Percentiles rank a stretch among this genome's conserved stretches.
Evolutionary conservation across 345 rosid species (phyloP).

Genomic region (Melaleuca quinquenervia): DNA sequence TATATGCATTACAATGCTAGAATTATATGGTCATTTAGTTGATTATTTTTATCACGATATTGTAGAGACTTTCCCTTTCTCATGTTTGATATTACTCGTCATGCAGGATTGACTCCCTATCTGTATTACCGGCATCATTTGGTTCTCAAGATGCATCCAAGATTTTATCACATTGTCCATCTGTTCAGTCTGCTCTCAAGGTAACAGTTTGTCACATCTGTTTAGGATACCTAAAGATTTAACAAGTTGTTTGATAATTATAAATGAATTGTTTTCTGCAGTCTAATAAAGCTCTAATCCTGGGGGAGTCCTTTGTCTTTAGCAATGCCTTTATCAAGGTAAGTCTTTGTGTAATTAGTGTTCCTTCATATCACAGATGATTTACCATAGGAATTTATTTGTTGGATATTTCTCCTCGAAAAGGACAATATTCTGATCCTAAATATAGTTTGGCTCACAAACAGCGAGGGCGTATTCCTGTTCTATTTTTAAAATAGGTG

Average conservation of each 20-base stretch:
- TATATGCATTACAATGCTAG: not conserved
- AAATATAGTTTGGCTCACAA: not conserved
- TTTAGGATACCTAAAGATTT: not conserved
- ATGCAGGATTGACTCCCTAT: conserved; percentile 86
- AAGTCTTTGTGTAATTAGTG: not conserved
- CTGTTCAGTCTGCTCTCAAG: conserved; percentile 68
- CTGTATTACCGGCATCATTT: conserved; percentile 68
- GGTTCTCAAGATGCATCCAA: conserved; percentile 67
- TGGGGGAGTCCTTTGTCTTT: conserved; percentile 65
- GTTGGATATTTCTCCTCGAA: not conserved
- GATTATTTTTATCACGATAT: not conserved
- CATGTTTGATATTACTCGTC: conserved; percentile 13
- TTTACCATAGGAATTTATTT: not conserved
- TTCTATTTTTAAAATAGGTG: not conserved
- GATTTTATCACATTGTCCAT: conserved; percentile 62
- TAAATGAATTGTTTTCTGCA: conserved; percentile 17
- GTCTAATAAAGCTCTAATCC: conserved; percentile 59
- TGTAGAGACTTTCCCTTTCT: not conserved
- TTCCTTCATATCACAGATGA: not conserved
- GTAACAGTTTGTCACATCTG: conserved; percentile 15
- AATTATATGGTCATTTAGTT: not conserved
- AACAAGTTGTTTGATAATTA: not conserved
- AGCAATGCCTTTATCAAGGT: conserved; percentile 86
- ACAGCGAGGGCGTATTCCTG: not conserved
- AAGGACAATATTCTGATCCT: not conserved